These are phyloP conservation scores for Oryza australiensis DNA, from an alignment of 176 grass and related monocot species.

Conservation along the genomic window DNA sequence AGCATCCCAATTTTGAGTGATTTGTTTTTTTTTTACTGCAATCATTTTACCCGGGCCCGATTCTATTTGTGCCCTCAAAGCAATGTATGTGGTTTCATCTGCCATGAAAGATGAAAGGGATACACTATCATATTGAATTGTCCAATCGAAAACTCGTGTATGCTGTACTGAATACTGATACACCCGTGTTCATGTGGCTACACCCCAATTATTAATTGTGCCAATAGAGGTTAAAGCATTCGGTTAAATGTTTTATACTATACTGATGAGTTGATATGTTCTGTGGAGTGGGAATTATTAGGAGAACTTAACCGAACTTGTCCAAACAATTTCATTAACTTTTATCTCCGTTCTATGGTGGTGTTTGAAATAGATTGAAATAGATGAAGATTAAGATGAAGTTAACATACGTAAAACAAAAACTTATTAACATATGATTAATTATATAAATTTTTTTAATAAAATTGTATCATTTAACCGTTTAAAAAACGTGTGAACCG, in stretches of 20 bases:
- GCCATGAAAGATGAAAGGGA: not conserved
- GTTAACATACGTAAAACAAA: no score
- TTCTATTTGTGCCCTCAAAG: conserved; percentile 1
- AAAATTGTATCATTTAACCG: no score
- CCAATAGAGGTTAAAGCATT: not conserved
- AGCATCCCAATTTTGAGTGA: conserved; percentile 32
- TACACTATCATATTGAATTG: not conserved
- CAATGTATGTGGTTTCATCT: not conserved
- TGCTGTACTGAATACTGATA: not conserved
- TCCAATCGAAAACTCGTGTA: not conserved
- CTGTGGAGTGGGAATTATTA: not conserved
- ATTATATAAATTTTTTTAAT: no score
- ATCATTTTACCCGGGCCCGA: not conserved
- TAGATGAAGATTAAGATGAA: no score
- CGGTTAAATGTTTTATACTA: not conserved
- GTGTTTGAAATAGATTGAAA: no score
- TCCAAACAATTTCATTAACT: not conserved
- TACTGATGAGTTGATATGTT: not conserved
- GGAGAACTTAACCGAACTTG: not conserved
- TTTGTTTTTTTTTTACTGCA: not conserved
- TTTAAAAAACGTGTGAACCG: no score
- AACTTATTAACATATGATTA: no score
- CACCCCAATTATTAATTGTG: not conserved
- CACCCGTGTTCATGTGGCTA: not conserved
- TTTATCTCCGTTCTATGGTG: no score